phyloP scores from a whole-genome alignment of 805 yeast species.

The Saturnispora silvae region DNA sequence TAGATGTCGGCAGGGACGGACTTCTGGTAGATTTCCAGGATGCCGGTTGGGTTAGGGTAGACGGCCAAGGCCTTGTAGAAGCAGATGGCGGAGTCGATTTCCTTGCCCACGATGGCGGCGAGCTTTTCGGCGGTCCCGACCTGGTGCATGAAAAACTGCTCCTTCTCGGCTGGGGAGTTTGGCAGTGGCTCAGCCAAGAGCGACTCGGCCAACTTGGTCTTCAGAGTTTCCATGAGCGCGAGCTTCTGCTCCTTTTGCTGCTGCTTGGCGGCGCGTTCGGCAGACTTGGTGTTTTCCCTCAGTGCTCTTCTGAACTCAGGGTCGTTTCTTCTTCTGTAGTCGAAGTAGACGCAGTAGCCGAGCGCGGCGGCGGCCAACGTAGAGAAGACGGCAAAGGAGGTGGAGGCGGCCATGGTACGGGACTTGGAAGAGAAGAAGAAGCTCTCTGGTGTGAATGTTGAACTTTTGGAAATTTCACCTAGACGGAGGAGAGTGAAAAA shows the following conservation, averaged over 20 bases:
- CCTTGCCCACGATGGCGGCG: constrained; percentile 53
- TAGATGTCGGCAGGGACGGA: constrained; percentile 73
- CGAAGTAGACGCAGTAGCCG: constrained; percentile 83
- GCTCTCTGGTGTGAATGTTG: not conserved
- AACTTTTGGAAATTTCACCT: not conserved
- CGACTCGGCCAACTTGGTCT: constrained; percentile 51
- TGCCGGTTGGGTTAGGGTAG: constrained; percentile 90
- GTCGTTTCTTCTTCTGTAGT: constrained; percentile 78
- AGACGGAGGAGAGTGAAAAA: not conserved
- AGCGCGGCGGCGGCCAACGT: constrained; percentile 38
- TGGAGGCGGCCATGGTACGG: constrained; percentile 10
- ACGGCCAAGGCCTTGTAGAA: constrained; percentile 91
- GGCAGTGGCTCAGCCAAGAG: constrained; percentile 70
- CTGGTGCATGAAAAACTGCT: constrained; percentile 69
- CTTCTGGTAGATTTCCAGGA: constrained; percentile 82
- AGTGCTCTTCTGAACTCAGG: constrained; percentile 72
- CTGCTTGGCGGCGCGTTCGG: constrained; percentile 45
- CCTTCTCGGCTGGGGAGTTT: constrained; percentile 54
- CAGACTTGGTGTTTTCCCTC: constrained; percentile 51
- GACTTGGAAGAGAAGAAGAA: not conserved
- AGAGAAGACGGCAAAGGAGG: constrained; percentile 13
- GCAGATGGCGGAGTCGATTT: constrained; percentile 74
- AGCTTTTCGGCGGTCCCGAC: constrained; percentile 81
- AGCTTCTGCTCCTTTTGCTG: constrained; percentile 48
- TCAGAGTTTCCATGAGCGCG: constrained; percentile 48